These are phyloP conservation scores for Chloridella minuta DNA, from an alignment of 352 stramenopile genomes.

Conservation along the genomic window DNA sequence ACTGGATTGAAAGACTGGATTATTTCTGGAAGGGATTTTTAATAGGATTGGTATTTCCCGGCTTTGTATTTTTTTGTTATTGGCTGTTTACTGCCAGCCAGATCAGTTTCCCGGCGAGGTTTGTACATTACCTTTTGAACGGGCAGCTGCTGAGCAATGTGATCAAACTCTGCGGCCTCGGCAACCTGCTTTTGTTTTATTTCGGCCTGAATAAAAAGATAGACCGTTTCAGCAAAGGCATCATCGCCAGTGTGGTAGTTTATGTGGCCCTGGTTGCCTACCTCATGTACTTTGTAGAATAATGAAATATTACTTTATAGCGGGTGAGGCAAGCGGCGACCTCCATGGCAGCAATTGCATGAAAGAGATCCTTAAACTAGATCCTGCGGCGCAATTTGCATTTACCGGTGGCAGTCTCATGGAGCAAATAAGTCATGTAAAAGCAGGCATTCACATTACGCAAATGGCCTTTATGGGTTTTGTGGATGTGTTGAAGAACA, in stretches of 20 bases:
- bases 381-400: neutral
- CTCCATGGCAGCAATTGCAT: neutral
- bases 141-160: neutral
- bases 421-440: neutral
- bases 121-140: neutral
- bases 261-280: neutral
- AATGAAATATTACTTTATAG: slow-evolving; percentile 8
- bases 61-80: neutral
- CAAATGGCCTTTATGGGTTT: neutral
- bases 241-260: neutral
- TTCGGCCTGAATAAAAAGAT: neutral
- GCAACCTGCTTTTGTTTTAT: neutral
- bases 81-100: neutral
- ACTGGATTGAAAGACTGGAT: neutral
- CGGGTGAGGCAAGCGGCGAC: neutral
- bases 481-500: neutral
- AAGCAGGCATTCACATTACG: neutral
- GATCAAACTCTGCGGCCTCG: neutral
- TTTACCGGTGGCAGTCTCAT: neutral
- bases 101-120: neutral
- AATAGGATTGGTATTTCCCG: neutral
- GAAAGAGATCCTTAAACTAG: neutral
- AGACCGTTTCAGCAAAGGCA: neutral
- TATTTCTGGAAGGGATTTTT: neutral
- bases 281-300: neutral